Percentiles rank a stretch among this genome's conserved stretches.
phyloP scores from a whole-genome alignment of 805 yeast species.

The Candida berthetii region DNA sequence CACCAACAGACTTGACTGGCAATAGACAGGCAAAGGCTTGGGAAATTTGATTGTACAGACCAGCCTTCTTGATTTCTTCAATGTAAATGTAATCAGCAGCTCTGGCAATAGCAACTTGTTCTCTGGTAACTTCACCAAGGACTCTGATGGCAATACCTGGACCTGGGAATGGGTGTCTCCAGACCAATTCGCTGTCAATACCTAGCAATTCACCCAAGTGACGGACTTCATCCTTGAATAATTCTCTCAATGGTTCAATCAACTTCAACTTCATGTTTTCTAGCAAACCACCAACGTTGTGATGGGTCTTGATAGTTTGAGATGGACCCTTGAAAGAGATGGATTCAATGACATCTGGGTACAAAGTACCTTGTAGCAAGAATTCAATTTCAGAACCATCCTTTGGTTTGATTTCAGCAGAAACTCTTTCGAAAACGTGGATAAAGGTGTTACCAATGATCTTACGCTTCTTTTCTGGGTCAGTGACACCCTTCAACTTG shows the following conservation, averaged over 20 bases:
- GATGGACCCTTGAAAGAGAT: conserved; percentile 99
- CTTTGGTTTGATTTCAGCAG: conserved; percentile 83
- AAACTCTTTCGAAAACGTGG: conserved; percentile 94
- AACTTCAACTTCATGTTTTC: conserved; percentile 98
- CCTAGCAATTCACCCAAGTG: conserved; percentile 91
- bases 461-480: conserved; percentile 98
- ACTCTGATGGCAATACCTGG: conserved; percentile 99
- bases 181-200: conserved; percentile 92
- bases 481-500: conserved; percentile 89
- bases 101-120: conserved; percentile 93
- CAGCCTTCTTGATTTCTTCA: conserved; percentile 91
- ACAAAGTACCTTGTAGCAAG: conserved; percentile 92
- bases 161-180: conserved; percentile 99
- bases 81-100: conserved; percentile 95
- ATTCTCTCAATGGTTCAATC: conserved; percentile 97
- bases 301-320: conserved; percentile 98
- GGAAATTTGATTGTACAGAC: conserved; percentile 85
- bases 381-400: conserved; percentile 89
- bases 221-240: conserved; percentile 98
- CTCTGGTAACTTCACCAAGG: conserved; percentile 91
- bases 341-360: conserved; percentile 98
- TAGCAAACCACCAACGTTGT: conserved; percentile 96
- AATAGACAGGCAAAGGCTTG: conserved; percentile 97
- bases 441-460: conserved; percentile 97
- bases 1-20: conserved; percentile 99